Conservation (phyloP, 2,329 filamentous ascomycete species). For the Phialophora chinensis region DNA sequence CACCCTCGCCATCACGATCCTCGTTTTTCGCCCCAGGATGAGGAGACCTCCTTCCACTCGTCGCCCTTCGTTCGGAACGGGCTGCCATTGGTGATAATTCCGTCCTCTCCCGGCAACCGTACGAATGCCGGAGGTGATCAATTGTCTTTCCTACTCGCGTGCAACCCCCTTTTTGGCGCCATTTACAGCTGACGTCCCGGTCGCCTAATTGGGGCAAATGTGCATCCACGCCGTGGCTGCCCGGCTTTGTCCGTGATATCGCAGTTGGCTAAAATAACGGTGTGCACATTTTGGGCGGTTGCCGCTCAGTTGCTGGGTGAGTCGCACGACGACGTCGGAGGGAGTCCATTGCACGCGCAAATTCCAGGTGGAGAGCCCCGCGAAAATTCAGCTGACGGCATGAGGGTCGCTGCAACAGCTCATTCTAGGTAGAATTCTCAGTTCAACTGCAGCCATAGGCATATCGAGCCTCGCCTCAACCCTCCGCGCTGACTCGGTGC, state of each 20-base stretch:
- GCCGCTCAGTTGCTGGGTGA: not conserved
- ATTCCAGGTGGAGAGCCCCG: constrained; percentile 13
- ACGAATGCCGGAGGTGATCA: not conserved
- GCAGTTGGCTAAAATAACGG: not conserved
- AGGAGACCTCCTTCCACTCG: not conserved
- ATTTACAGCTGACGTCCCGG: not conserved
- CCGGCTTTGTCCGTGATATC: not conserved
- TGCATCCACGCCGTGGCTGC: not conserved
- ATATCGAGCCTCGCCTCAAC: constrained; percentile 13
- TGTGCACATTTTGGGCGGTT: not conserved
- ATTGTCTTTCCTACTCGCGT: not conserved
- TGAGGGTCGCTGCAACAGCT: constrained; percentile 13
- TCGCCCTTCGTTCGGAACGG: not conserved
- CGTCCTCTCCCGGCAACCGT: not conserved
- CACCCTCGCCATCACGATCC: constrained; percentile 2
- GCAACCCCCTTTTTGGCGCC: not conserved
- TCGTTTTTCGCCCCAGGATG: not conserved
- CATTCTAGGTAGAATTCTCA: constrained; percentile 14
- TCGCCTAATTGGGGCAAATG: constrained; percentile 4
- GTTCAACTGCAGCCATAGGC: constrained; percentile 5
- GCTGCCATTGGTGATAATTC: not conserved
- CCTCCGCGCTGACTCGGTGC: constrained; percentile 14
- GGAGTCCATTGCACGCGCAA: constrained; percentile 6
- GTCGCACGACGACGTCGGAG: not conserved
- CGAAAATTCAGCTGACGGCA: constrained; percentile 21